phyloP scores from a whole-genome alignment of 495 filamentous ascomycete species.

The Daldinia grandis region DNA sequence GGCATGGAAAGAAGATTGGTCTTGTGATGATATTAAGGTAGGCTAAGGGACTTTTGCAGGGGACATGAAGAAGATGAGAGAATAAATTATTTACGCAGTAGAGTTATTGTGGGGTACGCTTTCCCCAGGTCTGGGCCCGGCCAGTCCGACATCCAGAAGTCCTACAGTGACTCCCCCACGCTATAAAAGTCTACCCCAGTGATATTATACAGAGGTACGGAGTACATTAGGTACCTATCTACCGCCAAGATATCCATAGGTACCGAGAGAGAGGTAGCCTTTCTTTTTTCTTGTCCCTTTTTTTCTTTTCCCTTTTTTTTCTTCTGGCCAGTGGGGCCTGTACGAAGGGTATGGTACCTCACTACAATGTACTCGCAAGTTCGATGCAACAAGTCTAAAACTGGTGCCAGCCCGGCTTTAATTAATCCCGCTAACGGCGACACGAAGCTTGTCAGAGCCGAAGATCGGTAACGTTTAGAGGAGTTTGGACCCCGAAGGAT shows the following conservation, averaged over 20 bases:
- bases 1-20: slow-evolving; percentile 20
- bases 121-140: slow-evolving; percentile 34
- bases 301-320: too few species aligned
- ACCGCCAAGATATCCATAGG: slow-evolving; percentile 1
- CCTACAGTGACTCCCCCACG: slow-evolving; percentile 36
- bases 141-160: slow-evolving; percentile 26
- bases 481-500: slow-evolving; percentile 8
- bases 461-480: slow-evolving; percentile 24
- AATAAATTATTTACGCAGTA: slow-evolving; percentile 39
- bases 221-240: slow-evolving; percentile 4
- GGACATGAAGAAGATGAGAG: slow-evolving; percentile 30
- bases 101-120: slow-evolving; percentile 25
- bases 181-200: slow-evolving; percentile 16
- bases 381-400: too few species aligned
- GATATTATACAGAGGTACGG: slow-evolving; percentile 1
- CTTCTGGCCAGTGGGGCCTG: slow-evolving; percentile 15
- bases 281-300: too few species aligned
- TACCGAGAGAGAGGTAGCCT: slow-evolving; percentile 31
- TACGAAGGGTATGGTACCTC: not conserved
- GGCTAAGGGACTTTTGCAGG: slow-evolving; percentile 18
- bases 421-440: slow-evolving; percentile 28
- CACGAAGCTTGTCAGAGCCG: slow-evolving; percentile 24
- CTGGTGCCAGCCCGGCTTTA: slow-evolving; percentile 29
- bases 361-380: not conserved
- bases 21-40: slow-evolving; percentile 41